These are phyloP conservation scores for Geranium brycei DNA, from an alignment of 345 rosid genomes.

Conservation along the genomic window DNA sequence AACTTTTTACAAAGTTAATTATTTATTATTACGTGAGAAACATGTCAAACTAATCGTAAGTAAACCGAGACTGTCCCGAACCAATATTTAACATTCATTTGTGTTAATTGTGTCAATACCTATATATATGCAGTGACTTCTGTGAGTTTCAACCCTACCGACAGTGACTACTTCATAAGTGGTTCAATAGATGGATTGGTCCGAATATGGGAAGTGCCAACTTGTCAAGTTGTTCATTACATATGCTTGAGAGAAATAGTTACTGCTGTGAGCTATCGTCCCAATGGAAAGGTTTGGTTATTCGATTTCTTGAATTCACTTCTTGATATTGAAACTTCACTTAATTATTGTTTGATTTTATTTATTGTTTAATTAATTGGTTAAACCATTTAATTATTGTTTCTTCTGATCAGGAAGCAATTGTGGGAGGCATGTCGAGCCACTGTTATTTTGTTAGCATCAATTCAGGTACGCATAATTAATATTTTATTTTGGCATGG, in stretches of 20 bases:
- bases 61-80: no score
- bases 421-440: conserved; percentile 60
- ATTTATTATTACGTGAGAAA: no score
- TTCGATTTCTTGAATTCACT: background rate
- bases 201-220: conserved; percentile 58
- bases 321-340: background rate
- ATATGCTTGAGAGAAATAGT: conserved; percentile 52
- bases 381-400: no score
- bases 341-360: no score
- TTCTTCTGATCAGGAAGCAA: conserved; percentile 36
- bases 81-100: background rate
- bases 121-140: conserved; percentile 35
- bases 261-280: conserved; percentile 52
- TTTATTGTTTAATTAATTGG: no score
- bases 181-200: conserved; percentile 63
- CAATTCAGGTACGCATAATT: no score
- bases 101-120: no score
- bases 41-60: no score
- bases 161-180: conserved; percentile 48
- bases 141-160: conserved; percentile 48
- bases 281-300: conserved; percentile 49
- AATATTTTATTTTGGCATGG: no score
- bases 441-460: conserved; percentile 48
- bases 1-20: no score
- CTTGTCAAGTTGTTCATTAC: conserved; percentile 47